Conservation (phyloP, 2,329 filamentous ascomycete species). For the Keithomyces neogunnii region DNA sequence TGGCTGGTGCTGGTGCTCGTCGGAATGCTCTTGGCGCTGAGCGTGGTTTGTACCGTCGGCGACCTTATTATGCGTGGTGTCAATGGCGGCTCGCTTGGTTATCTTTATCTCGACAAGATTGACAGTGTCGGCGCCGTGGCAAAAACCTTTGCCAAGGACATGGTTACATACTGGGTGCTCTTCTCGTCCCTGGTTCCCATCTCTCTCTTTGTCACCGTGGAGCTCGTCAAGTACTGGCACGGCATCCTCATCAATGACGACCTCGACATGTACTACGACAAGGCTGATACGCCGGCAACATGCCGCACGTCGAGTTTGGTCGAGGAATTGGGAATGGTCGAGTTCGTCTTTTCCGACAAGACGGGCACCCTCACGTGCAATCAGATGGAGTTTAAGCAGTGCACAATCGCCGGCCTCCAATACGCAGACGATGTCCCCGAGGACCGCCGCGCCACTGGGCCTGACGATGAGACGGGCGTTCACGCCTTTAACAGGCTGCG, state of each 20-base stretch:
- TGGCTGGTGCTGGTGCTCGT: slow-evolving; percentile 86
- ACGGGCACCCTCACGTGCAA: slow-evolving; percentile 97
- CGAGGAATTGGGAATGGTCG: slow-evolving; percentile 94
- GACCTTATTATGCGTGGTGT: slow-evolving; percentile 73
- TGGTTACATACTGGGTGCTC: slow-evolving; percentile 97
- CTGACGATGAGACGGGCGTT: slow-evolving; percentile 74
- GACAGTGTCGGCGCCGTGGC: slow-evolving; percentile 48
- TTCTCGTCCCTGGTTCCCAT: slow-evolving; percentile 96
- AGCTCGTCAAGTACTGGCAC: slow-evolving; percentile 96
- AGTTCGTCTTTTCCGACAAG: slow-evolving; percentile 98
- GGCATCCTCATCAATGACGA: slow-evolving; percentile 97
- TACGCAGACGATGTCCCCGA: slow-evolving; percentile 90
- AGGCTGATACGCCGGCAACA: slow-evolving; percentile 88
- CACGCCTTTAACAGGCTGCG: slow-evolving; percentile 73
- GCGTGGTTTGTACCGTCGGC: slow-evolving; percentile 83
- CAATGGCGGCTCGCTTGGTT: slow-evolving; percentile 53
- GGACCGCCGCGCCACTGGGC: slow-evolving; percentile 71
- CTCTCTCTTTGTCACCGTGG: slow-evolving; percentile 93
- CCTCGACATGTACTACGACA: slow-evolving; percentile 94
- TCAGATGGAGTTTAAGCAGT: slow-evolving; percentile 97
- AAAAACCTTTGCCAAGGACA: slow-evolving; percentile 81
- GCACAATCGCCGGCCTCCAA: slow-evolving; percentile 84
- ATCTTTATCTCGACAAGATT: slow-evolving; percentile 60
- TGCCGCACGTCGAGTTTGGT: slow-evolving; percentile 94
- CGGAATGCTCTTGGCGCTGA: slow-evolving; percentile 72